Percentiles rank a stretch among this genome's conserved stretches.
These are phyloP conservation scores for Xylaria sp. DNA, from an alignment of 2,329 filamentous ascomycete species.

Conservation along the genomic window DNA sequence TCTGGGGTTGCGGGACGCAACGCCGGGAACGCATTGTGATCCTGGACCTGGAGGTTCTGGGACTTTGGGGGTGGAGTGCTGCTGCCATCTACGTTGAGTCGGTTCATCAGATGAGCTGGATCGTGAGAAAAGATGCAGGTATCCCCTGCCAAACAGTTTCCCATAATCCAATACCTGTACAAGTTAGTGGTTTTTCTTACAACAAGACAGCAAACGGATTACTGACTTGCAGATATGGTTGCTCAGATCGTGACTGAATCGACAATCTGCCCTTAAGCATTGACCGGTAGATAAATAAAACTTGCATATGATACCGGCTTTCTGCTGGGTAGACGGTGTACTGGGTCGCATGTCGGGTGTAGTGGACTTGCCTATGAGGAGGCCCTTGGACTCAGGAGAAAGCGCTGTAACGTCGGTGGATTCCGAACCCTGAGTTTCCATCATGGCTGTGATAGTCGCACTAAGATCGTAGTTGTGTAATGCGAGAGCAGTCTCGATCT, in stretches of 20 bases:
- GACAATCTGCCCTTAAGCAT: slow-evolving; percentile 93
- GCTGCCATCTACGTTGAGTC: slow-evolving; percentile 77
- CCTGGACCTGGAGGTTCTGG: slow-evolving; percentile 82
- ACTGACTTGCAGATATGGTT: slow-evolving; percentile 98
- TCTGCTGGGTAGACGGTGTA: slow-evolving; percentile 80
- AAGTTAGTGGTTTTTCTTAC: slow-evolving; percentile 23
- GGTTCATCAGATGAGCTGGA: slow-evolving; percentile 84
- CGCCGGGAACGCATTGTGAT: slow-evolving; percentile 86
- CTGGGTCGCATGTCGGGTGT: slow-evolving; percentile 77
- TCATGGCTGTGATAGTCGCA: slow-evolving; percentile 88
- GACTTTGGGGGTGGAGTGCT: slow-evolving; percentile 72
- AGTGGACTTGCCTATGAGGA: slow-evolving; percentile 92
- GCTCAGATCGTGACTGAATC: slow-evolving; percentile 95
- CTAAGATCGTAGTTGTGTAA: slow-evolving; percentile 92
- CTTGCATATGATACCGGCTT: slow-evolving; percentile 92
- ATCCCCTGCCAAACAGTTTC: slow-evolving; percentile 91
- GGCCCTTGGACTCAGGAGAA: slow-evolving; percentile 69
- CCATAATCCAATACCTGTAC: slow-evolving; percentile 90
- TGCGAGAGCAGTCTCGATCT: slow-evolving; percentile 91
- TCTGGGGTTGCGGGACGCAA: slow-evolving; percentile 72
- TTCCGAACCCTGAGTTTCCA: slow-evolving; percentile 74
- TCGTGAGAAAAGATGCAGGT: slow-evolving; percentile 98
- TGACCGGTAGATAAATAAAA: slow-evolving; percentile 97
- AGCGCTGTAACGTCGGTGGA: slow-evolving; percentile 56
- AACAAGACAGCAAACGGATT: slow-evolving; percentile 71